These are phyloP conservation scores for Neoboletus magnificus DNA, from an alignment of 768 basidiomycete genomes.

Conservation along the genomic window DNA sequence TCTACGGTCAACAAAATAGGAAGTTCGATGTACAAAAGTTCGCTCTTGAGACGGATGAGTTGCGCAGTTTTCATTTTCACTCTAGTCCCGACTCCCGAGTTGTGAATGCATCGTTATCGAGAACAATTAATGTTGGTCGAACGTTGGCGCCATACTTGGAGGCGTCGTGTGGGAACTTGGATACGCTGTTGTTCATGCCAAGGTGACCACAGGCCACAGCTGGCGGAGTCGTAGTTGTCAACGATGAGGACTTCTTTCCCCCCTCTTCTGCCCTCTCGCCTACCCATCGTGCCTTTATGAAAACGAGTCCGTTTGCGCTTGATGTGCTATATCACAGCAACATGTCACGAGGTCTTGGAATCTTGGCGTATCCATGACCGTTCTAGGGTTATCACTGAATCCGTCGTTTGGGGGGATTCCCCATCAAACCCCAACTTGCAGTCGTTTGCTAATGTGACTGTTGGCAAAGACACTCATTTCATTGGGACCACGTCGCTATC, in stretches of 20 bases:
- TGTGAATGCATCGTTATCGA: not conserved
- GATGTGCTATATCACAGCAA: not conserved
- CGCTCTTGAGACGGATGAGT: not conserved
- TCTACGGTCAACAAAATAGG: not conserved
- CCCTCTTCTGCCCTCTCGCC: not conserved
- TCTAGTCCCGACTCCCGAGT: not conserved
- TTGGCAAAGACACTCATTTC: not conserved
- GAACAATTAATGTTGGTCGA: not conserved
- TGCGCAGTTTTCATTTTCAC: not conserved
- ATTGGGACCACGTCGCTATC: not conserved
- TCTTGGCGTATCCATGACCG: constrained; percentile 7
- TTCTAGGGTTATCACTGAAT: constrained; percentile 6
- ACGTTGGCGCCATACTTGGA: not conserved
- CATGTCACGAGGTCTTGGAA: constrained; percentile 3
- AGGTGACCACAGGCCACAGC: not conserved
- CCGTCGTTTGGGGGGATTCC: not conserved
- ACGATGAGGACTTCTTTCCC: constrained; percentile 1
- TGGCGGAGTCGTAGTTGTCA: not conserved
- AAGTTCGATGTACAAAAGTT: too few relatives aligned
- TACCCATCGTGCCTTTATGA: not conserved
- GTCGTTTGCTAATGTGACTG: not conserved
- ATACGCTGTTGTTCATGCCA: not conserved
- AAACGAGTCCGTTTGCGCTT: not conserved
- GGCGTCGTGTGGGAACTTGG: constrained; percentile 1
- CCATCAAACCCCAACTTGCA: not conserved